phyloP scores from a whole-genome alignment of 768 basidiomycete genomes.

The Lentinula sp. region DNA sequence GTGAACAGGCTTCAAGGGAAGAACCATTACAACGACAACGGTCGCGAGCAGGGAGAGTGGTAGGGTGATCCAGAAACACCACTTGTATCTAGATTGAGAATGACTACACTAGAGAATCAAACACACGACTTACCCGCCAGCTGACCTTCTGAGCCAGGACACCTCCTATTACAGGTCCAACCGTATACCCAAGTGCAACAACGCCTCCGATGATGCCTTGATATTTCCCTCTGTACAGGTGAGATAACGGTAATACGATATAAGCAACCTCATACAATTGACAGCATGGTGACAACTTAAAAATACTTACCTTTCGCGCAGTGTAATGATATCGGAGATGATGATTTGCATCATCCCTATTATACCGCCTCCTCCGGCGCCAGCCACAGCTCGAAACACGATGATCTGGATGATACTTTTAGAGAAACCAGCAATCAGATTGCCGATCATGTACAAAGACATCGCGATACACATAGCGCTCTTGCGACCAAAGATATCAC shows the following conservation, averaged over 20 bases:
- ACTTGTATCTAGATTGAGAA: slow-evolving; percentile 27
- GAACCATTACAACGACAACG: slow-evolving; percentile 49
- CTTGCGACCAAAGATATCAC: slow-evolving; percentile 67
- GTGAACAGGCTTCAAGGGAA: slow-evolving; percentile 65
- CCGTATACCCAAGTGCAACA: slow-evolving; percentile 52
- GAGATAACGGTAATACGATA: slow-evolving; percentile 1
- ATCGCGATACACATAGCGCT: slow-evolving; percentile 50
- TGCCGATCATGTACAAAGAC: slow-evolving; percentile 61
- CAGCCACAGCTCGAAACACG: slow-evolving; percentile 61
- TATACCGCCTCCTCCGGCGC: slow-evolving; percentile 68
- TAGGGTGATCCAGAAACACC: slow-evolving; percentile 74
- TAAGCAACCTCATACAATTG: not conserved
- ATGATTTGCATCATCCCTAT: slow-evolving; percentile 67
- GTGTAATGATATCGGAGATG: slow-evolving; percentile 65
- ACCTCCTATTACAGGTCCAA: slow-evolving; percentile 68
- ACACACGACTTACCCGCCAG: slow-evolving; percentile 46
- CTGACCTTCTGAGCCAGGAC: slow-evolving; percentile 52
- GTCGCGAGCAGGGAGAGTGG: slow-evolving; percentile 52
- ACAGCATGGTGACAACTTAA: not conserved
- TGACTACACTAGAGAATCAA: not conserved
- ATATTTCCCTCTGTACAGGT: slow-evolving; percentile 55
- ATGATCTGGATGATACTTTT: slow-evolving; percentile 63
- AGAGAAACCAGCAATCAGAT: slow-evolving; percentile 61
- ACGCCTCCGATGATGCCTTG: slow-evolving; percentile 65
- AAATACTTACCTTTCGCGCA: slow-evolving; percentile 49